Conservation (phyloP, 768 basidiomycete species). For the Lentinula sp. region DNA sequence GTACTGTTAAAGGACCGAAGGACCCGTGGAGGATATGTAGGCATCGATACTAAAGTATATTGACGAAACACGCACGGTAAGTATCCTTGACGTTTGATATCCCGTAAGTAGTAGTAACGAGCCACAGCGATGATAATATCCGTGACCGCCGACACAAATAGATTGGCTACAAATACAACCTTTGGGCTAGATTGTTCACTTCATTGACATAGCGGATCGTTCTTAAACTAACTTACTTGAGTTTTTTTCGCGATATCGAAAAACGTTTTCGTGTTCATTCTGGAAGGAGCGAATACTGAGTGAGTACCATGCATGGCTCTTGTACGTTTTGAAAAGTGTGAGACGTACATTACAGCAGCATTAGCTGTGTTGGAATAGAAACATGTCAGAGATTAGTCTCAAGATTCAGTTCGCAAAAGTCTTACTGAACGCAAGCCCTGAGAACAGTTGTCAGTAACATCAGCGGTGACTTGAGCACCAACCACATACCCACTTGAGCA, state of each 20-base stretch:
- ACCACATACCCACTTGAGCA: not conserved
- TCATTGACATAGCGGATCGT: too few species aligned
- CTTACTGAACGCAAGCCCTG: too few species aligned
- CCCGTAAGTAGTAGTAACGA: conserved; percentile 8
- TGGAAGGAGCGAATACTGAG: not conserved
- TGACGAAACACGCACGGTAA: not conserved
- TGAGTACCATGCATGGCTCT: too few species aligned
- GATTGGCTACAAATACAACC: conserved; percentile 6
- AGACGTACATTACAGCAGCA: not conserved
- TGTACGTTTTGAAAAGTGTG: too few species aligned
- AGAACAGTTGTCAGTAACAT: too few species aligned
- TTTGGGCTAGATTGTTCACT: not conserved
- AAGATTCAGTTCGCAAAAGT: too few species aligned
- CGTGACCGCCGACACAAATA: conserved; percentile 7
- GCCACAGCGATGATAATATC: conserved; percentile 7
- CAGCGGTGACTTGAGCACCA: too few species aligned
- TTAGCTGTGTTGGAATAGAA: not conserved
- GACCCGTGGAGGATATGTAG: too few species aligned
- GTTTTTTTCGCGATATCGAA: not conserved
- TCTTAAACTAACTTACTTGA: not conserved
- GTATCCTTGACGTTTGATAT: conserved; percentile 7
- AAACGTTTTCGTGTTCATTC: not conserved
- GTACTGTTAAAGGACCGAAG: not conserved
- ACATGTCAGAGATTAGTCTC: too few species aligned
- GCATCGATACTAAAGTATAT: too few species aligned